Percentiles rank a stretch among this genome's conserved stretches.
Evolutionary conservation across 225 moss, liverwort and hornwort genomes (phyloP).

Genomic region (Sphagnum contortum): DNA sequence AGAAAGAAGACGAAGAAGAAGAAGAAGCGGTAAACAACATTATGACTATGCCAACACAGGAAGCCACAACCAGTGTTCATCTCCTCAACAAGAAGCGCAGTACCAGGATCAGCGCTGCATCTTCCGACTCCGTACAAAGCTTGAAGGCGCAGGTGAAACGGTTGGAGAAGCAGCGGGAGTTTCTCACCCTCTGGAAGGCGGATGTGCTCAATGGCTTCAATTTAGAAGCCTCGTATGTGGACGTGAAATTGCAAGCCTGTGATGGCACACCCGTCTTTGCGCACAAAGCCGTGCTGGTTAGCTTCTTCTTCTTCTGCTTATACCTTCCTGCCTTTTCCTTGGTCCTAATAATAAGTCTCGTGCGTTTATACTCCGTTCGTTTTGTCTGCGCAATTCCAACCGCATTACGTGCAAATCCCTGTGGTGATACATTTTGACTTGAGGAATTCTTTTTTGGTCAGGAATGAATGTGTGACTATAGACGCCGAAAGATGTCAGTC

Average conservation of each 20-base stretch:
- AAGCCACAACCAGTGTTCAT: conserved; percentile 19
- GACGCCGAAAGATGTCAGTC: no score
- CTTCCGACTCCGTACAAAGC: conserved; percentile 33
- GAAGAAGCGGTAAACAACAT: no score
- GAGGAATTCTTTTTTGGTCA: no score
- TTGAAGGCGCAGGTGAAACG: conserved; percentile 51
- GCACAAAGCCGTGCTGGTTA: conserved; percentile 42
- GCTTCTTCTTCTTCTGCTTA: neutral
- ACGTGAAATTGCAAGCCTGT: conserved; percentile 31
- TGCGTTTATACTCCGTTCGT: no score
- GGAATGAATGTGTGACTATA: no score
- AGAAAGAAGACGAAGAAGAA: no score
- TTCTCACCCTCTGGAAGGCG: conserved; percentile 36
- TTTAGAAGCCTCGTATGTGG: conserved; percentile 20
- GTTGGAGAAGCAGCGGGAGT: conserved; percentile 62
- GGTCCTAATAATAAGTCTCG: no score
- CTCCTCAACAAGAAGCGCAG: conserved; percentile 36
- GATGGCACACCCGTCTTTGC: conserved; percentile 33
- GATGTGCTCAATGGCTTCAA: conserved; percentile 11
- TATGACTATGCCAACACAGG: no score
- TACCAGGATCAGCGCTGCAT: conserved; percentile 26
- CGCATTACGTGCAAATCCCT: no score
- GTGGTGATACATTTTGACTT: no score
- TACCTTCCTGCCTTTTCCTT: no score
- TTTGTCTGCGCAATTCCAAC: no score